phyloP scores from a whole-genome alignment of 257 asterid genomes.

The Fraxinus cuspidata region DNA sequence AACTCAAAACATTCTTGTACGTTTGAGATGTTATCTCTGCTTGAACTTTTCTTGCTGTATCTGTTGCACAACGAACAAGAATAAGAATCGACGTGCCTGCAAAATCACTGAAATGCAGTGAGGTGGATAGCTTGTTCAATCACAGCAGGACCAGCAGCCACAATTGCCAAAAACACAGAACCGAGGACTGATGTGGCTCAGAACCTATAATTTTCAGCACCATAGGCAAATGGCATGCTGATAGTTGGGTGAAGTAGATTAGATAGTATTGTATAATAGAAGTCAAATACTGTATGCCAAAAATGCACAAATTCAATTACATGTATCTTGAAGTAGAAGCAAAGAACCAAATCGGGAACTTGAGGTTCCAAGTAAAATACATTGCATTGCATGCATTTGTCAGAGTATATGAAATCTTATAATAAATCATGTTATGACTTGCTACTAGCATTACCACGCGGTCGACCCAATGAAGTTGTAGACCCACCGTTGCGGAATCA shows the following conservation, averaged over 20 bases:
- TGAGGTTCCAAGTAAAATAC: background rate
- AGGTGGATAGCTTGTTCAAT: constrained; percentile 91
- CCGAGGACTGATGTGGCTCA: constrained; percentile 95
- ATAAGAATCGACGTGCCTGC: constrained; percentile 96
- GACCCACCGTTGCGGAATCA: no score
- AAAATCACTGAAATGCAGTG: constrained; percentile 91
- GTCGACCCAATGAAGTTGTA: no score
- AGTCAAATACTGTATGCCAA: no score
- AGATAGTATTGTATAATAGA: background rate
- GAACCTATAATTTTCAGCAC: constrained; percentile 47
- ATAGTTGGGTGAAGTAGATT: no score
- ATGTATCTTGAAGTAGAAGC: background rate
- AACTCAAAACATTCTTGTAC: constrained; percentile 84
- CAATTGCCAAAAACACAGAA: constrained; percentile 76
- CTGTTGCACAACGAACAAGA: constrained; percentile 97
- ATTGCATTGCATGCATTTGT: background rate
- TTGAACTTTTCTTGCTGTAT: constrained; percentile 92
- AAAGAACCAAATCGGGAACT: background rate
- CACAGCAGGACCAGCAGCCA: constrained; percentile 96
- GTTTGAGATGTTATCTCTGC: constrained; percentile 95
- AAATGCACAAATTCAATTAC: background rate
- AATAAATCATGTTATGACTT: no score
- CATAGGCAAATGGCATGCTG: background rate
- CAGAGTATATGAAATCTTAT: background rate
- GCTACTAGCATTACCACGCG: no score